Evolutionary conservation across 2,329 filamentous ascomycete species (phyloP).

Genomic region (Byssochlamys sp.): DNA sequence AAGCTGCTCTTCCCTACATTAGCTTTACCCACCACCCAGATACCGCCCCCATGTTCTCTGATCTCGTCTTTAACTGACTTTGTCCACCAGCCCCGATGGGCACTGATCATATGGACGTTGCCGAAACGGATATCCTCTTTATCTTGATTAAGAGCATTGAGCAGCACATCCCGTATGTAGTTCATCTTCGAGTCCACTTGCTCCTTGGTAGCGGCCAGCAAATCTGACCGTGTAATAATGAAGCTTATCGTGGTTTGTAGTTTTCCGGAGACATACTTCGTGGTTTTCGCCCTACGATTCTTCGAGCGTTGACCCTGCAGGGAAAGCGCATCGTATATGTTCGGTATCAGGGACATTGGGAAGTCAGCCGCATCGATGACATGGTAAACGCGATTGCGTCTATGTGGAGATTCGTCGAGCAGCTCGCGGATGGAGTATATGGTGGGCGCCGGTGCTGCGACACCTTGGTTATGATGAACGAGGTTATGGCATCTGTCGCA

Average conservation of each 20-base stretch:
- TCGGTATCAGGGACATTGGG: constrained; percentile 79
- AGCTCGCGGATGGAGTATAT: constrained; percentile 73
- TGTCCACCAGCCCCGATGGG: constrained; percentile 84
- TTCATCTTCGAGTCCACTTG: constrained; percentile 81
- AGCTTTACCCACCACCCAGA: constrained; percentile 95
- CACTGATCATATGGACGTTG: constrained; percentile 77
- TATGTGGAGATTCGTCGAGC: constrained; percentile 77
- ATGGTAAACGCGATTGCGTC: constrained; percentile 90
- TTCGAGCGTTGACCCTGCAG: constrained; percentile 65
- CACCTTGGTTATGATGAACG: constrained; percentile 61
- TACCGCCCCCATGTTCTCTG: constrained; percentile 69
- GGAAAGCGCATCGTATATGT: constrained; percentile 60
- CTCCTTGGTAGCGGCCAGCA: constrained; percentile 72
- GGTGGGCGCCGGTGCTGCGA: constrained; percentile 68
- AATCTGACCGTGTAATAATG: constrained; percentile 78
- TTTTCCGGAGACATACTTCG: constrained; percentile 56
- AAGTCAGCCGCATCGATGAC: constrained; percentile 93
- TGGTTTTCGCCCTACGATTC: constrained; percentile 65
- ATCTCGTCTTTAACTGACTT: constrained; percentile 76
- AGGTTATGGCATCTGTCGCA: constrained; percentile 84
- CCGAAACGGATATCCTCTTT: constrained; percentile 69
- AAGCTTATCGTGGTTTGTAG: constrained; percentile 77
- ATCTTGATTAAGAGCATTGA: constrained; percentile 60
- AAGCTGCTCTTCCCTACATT: constrained; percentile 95
- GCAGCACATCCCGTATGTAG: constrained; percentile 66